These are phyloP conservation scores for Apiospora rasikravindrae DNA, from an alignment of 2,329 filamentous ascomycete species.

Conservation along the genomic window DNA sequence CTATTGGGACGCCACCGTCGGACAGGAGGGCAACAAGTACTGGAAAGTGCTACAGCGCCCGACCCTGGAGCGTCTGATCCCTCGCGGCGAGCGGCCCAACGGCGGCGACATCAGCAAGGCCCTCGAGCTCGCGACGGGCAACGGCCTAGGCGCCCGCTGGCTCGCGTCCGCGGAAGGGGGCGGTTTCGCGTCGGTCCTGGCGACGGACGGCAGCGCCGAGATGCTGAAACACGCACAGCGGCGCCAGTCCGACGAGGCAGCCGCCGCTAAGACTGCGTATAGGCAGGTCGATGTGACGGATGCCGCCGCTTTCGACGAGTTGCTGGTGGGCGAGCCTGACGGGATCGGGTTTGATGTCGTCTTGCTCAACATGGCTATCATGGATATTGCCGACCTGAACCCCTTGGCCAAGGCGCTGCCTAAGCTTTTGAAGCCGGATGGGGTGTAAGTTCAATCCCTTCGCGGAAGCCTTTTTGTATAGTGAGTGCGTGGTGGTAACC, in stretches of 20 bases:
- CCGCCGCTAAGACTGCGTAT: constrained; percentile 36
- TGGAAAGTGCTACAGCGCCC: constrained; percentile 50
- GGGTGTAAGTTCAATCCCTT: constrained; percentile 41
- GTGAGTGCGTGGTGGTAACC: neutral
- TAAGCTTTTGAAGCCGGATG: constrained; percentile 45
- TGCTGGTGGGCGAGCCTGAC: constrained; percentile 31
- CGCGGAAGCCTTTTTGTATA: neutral
- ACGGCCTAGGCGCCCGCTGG: constrained; percentile 53
- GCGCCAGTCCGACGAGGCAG: constrained; percentile 24
- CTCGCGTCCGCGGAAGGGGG: constrained; percentile 35
- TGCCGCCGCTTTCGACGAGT: constrained; percentile 36
- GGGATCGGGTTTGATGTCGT: constrained; percentile 50
- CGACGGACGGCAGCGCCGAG: constrained; percentile 48
- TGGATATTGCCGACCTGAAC: constrained; percentile 51
- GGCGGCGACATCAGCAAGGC: constrained; percentile 33
- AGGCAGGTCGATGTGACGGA: constrained; percentile 46
- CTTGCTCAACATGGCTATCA: constrained; percentile 55
- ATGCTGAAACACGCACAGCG: constrained; percentile 47
- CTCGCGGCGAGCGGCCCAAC: constrained; percentile 26
- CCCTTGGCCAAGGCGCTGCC: constrained; percentile 48
- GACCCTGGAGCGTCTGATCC: constrained; percentile 43
- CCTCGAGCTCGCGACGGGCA: constrained; percentile 56
- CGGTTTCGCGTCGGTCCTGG: constrained; percentile 44
- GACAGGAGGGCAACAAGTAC: constrained; percentile 49
- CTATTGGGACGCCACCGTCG: constrained; percentile 49